Evolutionary conservation across 768 basidiomycete species (phyloP).

Genomic region (Podaxis pistillaris): DNA sequence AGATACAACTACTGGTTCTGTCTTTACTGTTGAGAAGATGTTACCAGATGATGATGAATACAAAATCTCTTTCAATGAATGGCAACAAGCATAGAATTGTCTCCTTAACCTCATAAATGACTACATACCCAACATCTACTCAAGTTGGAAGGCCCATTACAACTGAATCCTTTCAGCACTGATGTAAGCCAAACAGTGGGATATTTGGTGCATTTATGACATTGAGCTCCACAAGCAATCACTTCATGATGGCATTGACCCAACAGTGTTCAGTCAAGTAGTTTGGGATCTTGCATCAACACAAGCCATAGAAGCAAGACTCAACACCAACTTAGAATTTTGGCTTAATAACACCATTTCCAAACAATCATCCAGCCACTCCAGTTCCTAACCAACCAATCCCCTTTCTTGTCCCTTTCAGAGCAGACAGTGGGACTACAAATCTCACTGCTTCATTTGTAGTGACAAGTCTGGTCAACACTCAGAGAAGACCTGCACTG

Average conservation of each 20-base stretch:
- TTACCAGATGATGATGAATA: slow-evolving; percentile 14
- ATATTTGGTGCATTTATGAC: slow-evolving; percentile 18
- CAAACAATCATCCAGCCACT: not conserved
- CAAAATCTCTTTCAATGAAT: slow-evolving; percentile 20
- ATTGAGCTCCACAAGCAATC: slow-evolving; percentile 16
- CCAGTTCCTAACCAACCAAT: not conserved
- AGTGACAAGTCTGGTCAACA: slow-evolving; percentile 12
- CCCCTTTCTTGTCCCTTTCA: too few species aligned
- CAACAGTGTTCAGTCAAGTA: not conserved
- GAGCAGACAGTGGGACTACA: too few species aligned
- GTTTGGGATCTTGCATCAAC: slow-evolving; percentile 14
- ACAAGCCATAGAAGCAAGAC: not conserved
- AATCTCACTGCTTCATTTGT: slow-evolving; percentile 16
- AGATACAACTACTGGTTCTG: not conserved
- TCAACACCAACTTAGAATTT: not conserved
- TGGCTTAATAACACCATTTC: too few species aligned
- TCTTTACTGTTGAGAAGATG: slow-evolving; percentile 8
- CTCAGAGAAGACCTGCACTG: slow-evolving; percentile 9
- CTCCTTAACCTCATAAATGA: slow-evolving; percentile 16
- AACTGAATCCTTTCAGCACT: slow-evolving; percentile 9
- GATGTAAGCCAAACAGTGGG: slow-evolving; percentile 15
- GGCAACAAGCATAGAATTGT: slow-evolving; percentile 22
- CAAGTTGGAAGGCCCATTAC: slow-evolving; percentile 18
- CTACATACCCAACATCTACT: slow-evolving; percentile 15
- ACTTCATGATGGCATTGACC: slow-evolving; percentile 11